Evolutionary conservation across 495 filamentous ascomycete genomes (phyloP).

Genomic region (Pseudomonodictys pantanalensis): DNA sequence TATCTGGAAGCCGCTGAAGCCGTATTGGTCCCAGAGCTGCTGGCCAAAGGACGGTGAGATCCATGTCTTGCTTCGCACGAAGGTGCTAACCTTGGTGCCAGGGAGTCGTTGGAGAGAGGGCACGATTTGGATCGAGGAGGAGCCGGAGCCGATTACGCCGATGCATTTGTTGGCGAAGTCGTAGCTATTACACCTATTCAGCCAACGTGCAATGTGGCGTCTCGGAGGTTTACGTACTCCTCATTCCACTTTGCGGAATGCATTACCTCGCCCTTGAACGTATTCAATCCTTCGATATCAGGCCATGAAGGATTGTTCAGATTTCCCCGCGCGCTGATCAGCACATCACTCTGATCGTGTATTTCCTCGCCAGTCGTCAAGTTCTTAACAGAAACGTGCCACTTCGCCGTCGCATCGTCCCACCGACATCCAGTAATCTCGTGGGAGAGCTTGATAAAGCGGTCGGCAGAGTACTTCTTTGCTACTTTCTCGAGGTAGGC

Average conservation of each 20-base stretch:
- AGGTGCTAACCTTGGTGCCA: slow-evolving; percentile 32
- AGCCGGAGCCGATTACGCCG: slow-evolving; percentile 39
- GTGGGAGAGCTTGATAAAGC: slow-evolving; percentile 39
- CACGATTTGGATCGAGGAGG: slow-evolving; percentile 41
- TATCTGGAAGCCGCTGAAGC: slow-evolving; percentile 23
- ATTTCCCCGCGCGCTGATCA: slow-evolving; percentile 37
- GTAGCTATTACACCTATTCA: slow-evolving; percentile 19
- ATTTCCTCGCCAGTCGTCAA: slow-evolving; percentile 25
- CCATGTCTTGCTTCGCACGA: slow-evolving; percentile 40
- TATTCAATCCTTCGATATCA: slow-evolving; percentile 35
- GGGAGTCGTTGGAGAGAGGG: slow-evolving; percentile 36
- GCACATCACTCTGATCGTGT: slow-evolving; percentile 33
- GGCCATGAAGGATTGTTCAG: slow-evolving; percentile 41
- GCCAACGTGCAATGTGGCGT: background rate
- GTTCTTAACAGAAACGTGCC: slow-evolving; percentile 38
- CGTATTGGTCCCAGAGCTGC: slow-evolving; percentile 31
- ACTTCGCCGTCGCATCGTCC: slow-evolving; percentile 33
- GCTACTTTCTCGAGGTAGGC: slow-evolving; percentile 37
- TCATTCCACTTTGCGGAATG: slow-evolving; percentile 41
- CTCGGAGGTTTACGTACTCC: background rate
- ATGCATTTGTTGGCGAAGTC: slow-evolving; percentile 41
- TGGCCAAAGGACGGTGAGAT: slow-evolving; percentile 37
- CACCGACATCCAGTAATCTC: slow-evolving; percentile 34
- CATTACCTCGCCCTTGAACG: slow-evolving; percentile 40
- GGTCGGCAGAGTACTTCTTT: slow-evolving; percentile 39